A percentile compares a stretch with the other conserved stretches of the same genome.
These are phyloP conservation scores for Sonneratia alba DNA, from an alignment of 345 rosid genomes.

Conservation along the genomic window DNA sequence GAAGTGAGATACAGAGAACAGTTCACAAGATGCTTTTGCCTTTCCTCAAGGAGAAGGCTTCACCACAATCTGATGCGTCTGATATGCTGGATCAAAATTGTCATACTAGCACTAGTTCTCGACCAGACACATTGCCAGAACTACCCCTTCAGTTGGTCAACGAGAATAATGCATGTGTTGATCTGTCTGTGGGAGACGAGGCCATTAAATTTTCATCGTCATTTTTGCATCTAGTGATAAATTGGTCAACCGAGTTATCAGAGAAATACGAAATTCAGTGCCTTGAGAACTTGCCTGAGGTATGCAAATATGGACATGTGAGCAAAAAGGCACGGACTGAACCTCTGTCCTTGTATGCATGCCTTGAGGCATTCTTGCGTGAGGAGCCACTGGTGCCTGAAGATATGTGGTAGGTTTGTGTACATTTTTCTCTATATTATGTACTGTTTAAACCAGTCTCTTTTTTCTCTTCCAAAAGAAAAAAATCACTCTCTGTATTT, in stretches of 20 bases:
- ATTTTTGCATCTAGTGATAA: conserved; percentile 33
- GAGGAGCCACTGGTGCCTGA: conserved; percentile 99
- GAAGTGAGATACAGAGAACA: conserved; percentile 42
- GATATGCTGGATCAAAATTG: conserved; percentile 24
- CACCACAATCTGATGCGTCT: conserved; percentile 21
- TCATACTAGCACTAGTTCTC: conserved; percentile 23
- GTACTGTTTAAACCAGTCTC: neutral
- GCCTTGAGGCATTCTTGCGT: conserved; percentile 84
- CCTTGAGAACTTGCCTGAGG: conserved; percentile 89
- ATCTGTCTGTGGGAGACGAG: conserved; percentile 50
- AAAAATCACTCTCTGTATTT: too few species aligned
- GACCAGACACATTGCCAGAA: conserved; percentile 22
- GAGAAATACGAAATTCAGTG: conserved; percentile 38
- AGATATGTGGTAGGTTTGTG: conserved; percentile 86
- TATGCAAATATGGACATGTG: conserved; percentile 65
- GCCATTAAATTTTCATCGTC: conserved; percentile 42
- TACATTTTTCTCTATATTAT: neutral
- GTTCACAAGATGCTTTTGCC: conserved; percentile 62
- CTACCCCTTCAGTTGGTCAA: conserved; percentile 61
- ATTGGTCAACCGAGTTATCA: conserved; percentile 62
- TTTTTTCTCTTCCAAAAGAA: neutral
- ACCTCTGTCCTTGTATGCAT: conserved; percentile 89
- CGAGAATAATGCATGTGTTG: conserved; percentile 40
- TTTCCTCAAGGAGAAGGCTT: conserved; percentile 33
- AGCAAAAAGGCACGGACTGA: conserved; percentile 79